These are phyloP conservation scores for Pythium phragmitis DNA, from an alignment of 352 stramenopile genomes.

Conservation along the genomic window DNA sequence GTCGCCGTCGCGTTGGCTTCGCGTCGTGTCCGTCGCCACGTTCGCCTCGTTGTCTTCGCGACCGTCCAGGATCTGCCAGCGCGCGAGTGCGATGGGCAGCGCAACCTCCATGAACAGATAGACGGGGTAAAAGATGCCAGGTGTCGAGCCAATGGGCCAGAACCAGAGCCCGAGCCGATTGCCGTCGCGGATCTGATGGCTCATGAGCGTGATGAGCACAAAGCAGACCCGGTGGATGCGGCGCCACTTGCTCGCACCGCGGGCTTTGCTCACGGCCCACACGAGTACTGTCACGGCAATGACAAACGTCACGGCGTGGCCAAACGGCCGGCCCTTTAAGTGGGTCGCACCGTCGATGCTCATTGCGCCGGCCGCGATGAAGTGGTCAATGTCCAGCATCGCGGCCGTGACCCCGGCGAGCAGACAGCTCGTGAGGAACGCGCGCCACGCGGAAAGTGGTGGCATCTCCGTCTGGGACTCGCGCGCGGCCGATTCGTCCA, in stretches of 20 bases:
- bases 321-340: slow-evolving; percentile 58
- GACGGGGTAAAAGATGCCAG: slow-evolving; percentile 58
- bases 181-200: slow-evolving; percentile 69
- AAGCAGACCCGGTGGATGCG: slow-evolving; percentile 47
- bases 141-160: slow-evolving; percentile 68
- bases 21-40: slow-evolving; percentile 9
- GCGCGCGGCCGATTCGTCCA: slow-evolving; percentile 19
- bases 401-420: slow-evolving; percentile 39
- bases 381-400: slow-evolving; percentile 71
- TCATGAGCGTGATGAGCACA: slow-evolving; percentile 52
- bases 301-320: slow-evolving; percentile 68
- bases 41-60: slow-evolving; percentile 13
- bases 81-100: slow-evolving; percentile 41
- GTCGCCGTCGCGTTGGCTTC: slow-evolving; percentile 20
- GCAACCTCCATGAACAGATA: slow-evolving; percentile 57
- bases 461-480: slow-evolving; percentile 9
- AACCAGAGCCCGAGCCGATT: slow-evolving; percentile 66
- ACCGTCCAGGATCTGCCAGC: slow-evolving; percentile 25
- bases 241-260: slow-evolving; percentile 24
- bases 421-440: slow-evolving; percentile 43
- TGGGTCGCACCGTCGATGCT: slow-evolving; percentile 59
- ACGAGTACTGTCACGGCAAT: slow-evolving; percentile 41
- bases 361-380: slow-evolving; percentile 59
- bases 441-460: slow-evolving; percentile 20
- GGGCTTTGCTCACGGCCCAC: slow-evolving; percentile 19